Percentiles rank a stretch among this genome's conserved stretches.
Evolutionary conservation across 768 basidiomycete species (phyloP).

Genomic region (Clathrus columnatus): DNA sequence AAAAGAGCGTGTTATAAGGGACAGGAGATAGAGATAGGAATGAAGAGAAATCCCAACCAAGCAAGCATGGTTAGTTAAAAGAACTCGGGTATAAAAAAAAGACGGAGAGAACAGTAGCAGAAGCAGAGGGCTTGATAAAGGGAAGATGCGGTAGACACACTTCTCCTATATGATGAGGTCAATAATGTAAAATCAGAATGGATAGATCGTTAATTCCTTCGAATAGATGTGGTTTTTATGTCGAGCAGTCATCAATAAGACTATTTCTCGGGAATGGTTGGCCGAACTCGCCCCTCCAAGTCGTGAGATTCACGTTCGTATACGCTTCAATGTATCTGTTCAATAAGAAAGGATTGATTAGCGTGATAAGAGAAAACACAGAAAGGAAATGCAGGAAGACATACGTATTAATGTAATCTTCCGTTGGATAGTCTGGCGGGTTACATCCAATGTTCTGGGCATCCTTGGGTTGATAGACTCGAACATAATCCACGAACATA

Average conservation of each 20-base stretch:
- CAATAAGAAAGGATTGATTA: not conserved
- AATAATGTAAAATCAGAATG: too few species aligned
- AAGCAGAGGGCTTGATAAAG: too few species aligned
- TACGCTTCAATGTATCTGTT: conserved; percentile 59
- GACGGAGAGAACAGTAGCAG: too few species aligned
- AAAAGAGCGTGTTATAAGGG: not conserved
- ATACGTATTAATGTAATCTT: conserved; percentile 68
- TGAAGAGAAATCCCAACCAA: too few species aligned
- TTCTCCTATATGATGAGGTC: too few species aligned
- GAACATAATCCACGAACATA: conserved; percentile 80
- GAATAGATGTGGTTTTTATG: not conserved
- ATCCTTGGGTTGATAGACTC: conserved; percentile 76
- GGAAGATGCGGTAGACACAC: too few species aligned
- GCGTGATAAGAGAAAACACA: not conserved
- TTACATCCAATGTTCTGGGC: conserved; percentile 77
- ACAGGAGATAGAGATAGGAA: too few species aligned
- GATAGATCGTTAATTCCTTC: not conserved
- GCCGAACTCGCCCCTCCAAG: conserved; percentile 56
- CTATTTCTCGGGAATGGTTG: conserved; percentile 64
- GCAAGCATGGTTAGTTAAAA: too few species aligned
- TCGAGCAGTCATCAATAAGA: conserved; percentile 45
- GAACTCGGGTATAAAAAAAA: too few species aligned
- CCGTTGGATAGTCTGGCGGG: conserved; percentile 70
- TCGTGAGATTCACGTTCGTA: conserved; percentile 71
- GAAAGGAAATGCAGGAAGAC: conserved; percentile 16